Evolutionary conservation across 2,329 filamentous ascomycete genomes (phyloP).

Genomic region (Penicillium verrucosum): DNA sequence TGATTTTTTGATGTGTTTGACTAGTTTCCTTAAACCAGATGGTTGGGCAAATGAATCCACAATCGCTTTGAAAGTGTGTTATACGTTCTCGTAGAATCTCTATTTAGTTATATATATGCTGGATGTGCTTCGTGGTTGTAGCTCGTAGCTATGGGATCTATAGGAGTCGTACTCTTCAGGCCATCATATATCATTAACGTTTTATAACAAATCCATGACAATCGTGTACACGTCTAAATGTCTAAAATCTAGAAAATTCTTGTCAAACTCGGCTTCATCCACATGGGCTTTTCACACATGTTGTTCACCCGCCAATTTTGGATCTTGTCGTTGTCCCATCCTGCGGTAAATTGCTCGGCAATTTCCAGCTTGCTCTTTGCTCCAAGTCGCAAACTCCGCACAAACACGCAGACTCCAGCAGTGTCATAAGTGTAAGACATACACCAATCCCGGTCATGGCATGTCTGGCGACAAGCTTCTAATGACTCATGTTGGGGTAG

Average conservation of each 20-base stretch:
- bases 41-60: conserved; percentile 17
- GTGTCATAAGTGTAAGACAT: conserved; percentile 28
- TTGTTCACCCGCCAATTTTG: conserved; percentile 19
- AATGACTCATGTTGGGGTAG: conserved; percentile 28
- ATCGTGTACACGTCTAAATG: background rate
- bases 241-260: conserved; percentile 22
- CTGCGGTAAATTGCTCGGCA: conserved; percentile 19
- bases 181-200: background rate
- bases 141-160: background rate
- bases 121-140: no score
- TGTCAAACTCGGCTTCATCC: conserved; percentile 28
- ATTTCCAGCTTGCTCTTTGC: conserved; percentile 10
- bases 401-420: conserved; percentile 23
- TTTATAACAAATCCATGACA: background rate
- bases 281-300: conserved; percentile 20
- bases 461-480: conserved; percentile 28
- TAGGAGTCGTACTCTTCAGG: background rate
- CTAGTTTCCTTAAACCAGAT: conserved; percentile 19
- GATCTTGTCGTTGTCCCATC: conserved; percentile 31
- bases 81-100: background rate
- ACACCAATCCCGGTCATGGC: conserved; percentile 24
- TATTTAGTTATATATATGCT: background rate
- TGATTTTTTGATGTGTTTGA: conserved; percentile 15
- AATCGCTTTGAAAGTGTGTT: conserved; percentile 8
- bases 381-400: conserved; percentile 25